Percentiles rank a stretch among this genome's conserved stretches.
Conservation (phyloP, 805 yeast genomes). For the Wickerhamiella qilinensis region DNA sequence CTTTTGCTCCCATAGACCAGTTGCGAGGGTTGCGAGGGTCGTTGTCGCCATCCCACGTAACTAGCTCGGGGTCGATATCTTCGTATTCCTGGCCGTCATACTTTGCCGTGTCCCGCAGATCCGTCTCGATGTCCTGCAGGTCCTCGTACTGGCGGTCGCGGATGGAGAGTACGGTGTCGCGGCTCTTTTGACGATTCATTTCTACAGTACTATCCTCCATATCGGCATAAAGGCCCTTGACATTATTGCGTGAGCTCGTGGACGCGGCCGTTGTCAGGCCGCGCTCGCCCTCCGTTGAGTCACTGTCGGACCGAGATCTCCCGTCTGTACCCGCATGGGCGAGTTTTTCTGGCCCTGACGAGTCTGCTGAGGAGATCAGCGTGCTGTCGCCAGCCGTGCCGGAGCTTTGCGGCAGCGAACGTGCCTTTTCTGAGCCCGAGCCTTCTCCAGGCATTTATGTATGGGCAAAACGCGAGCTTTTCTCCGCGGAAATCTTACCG, state of each 20-base stretch:
- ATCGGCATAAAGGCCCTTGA: constrained; percentile 27
- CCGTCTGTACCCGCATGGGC: no score
- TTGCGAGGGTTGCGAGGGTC: constrained; percentile 53
- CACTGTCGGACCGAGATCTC: no score
- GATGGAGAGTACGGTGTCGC: constrained; percentile 25
- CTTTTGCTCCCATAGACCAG: constrained; percentile 32
- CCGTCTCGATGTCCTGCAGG: constrained; percentile 11
- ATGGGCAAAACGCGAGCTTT: no score
- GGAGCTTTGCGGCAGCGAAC: no score
- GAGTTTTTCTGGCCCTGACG: no score
- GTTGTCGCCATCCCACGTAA: constrained; percentile 48
- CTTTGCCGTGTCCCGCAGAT: constrained; percentile 15
- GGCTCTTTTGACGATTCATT: constrained; percentile 29
- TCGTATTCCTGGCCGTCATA: constrained; percentile 38
- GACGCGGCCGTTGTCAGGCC: neutral
- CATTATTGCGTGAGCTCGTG: constrained; percentile 12
- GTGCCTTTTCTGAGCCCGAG: no score
- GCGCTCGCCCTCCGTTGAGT: no score
- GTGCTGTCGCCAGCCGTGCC: no score
- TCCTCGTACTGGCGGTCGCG: constrained; percentile 9
- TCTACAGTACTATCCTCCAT: constrained; percentile 24
- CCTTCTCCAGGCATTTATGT: no score
- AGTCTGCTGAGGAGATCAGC: no score
- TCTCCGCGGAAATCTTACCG: no score
- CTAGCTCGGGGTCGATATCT: constrained; percentile 44